Conservation (phyloP, 1,284 basidiomycete genomes). For the Ceratobasidium sp. region DNA sequence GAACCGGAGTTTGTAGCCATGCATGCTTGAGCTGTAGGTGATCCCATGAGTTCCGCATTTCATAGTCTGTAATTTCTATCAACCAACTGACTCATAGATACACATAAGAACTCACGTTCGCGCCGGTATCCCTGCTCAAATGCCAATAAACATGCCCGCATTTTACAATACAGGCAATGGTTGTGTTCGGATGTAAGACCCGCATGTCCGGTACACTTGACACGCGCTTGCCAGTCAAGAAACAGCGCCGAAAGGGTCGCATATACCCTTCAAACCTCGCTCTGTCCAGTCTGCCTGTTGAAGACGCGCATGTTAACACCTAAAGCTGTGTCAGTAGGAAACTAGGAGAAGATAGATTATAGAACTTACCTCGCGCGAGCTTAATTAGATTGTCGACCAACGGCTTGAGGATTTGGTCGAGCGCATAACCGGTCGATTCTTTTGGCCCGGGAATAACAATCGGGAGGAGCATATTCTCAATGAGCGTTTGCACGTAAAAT, state of each 20-base stretch:
- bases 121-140: not conserved
- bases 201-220: not conserved
- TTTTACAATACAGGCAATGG: slow-evolving; percentile 18
- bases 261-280: not conserved
- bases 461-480: not conserved
- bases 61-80: not conserved
- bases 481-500: not conserved
- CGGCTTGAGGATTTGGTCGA: not conserved
- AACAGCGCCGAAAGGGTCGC: not conserved
- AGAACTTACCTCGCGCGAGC: not conserved
- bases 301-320: not conserved
- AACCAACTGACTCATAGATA: not conserved
- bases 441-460: not conserved
- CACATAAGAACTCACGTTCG: not conserved
- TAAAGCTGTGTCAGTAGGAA: not conserved
- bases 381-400: not conserved
- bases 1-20: not conserved
- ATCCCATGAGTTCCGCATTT: not conserved
- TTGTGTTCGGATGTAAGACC: not conserved
- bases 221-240: not conserved
- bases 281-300: not conserved
- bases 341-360: not conserved
- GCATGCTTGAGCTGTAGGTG: not conserved
- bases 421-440: not conserved
- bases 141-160: not conserved